Base-by-base conservation (phyloP, 257 asterid genomes). In the Handroanthus guayacan region DNA sequence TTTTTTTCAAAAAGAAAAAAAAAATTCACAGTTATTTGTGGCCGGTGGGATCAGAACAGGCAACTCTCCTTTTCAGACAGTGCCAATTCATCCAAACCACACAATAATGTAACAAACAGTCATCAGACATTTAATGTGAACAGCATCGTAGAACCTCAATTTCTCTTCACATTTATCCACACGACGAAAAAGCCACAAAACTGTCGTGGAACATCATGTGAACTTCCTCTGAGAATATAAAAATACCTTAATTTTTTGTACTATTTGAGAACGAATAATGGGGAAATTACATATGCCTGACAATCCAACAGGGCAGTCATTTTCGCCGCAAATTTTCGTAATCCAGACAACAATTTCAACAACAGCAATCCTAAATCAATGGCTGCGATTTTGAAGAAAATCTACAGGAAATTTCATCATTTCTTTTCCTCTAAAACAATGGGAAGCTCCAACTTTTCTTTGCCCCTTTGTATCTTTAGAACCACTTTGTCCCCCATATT, bases 401-500 rank as follows among this genome's bases (percentile, higher is more conserved):
- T 68, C 3, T 8, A n/a, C 43, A 54, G 34, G 58, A 20, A 18
- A 36, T 18, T 54, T 80, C 64, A 76, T 45, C 51, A 47, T 55
- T 78, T 78, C 38, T 82, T 81, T 87, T 88, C 96, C 84, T 92
- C 99, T 67, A 95, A 83, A 44, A 75, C 81, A 62, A 95, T 47
- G 38, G 92, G 88, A 79, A 92, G 25, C 83, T 92, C 93, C 91
- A 92, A 52, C 48, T 44, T 79, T 65, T 91, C 86, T 10, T 55
- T 81, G 39, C 93, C 95, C 82, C 99, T 87, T 69, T 54, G 81
- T 69, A 92, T 85, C 81, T 81, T 89, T 60, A 95, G 77, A 16
- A 77, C 67, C 52, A 95, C 97, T 75, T 90, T 87, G 58, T 88
- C 97, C 14, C 97, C 98, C 13, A 89, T 80, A 79, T 64, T 88